Conservation (phyloP, 202 grass and related monocot genomes). For the Setaria viridis region DNA sequence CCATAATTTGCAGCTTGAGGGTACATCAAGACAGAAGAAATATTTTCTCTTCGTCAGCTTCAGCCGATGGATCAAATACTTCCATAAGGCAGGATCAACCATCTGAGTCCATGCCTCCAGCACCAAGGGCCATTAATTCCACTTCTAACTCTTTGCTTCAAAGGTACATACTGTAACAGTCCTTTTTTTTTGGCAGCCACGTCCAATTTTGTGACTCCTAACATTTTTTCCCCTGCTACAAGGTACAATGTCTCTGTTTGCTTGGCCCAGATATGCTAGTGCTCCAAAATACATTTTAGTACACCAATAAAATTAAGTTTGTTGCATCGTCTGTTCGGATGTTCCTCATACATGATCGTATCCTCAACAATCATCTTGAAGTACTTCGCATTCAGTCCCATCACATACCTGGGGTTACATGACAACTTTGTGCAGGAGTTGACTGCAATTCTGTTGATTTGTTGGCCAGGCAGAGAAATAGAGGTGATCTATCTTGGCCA, state of each 20-base stretch:
- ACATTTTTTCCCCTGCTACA: neutral
- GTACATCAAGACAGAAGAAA: constrained; percentile 91
- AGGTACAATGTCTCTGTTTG: neutral
- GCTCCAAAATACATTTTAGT: neutral
- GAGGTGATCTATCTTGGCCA: neutral
- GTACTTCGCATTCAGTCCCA: neutral
- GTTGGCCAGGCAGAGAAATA: neutral
- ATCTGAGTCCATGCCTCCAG: constrained; percentile 64
- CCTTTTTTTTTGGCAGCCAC: neutral
- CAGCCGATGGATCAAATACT: constrained; percentile 70
- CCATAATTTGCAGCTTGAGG: constrained; percentile 65
- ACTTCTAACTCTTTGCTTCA: constrained; percentile 76
- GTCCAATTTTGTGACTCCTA: neutral
- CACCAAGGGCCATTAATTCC: constrained; percentile 86
- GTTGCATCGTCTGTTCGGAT: neutral
- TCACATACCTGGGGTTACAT: neutral
- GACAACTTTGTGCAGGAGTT: neutral
- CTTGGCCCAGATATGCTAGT: neutral
- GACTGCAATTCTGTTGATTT: neutral
- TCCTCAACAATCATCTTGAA: neutral
- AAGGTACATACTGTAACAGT: constrained; percentile 49
- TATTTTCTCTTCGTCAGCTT: constrained; percentile 76
- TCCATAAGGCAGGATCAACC: neutral
- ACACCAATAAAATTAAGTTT: neutral
- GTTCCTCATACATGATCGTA: neutral